phyloP scores from a whole-genome alignment of 345 rosid species.

The Syzygium aromaticum region DNA sequence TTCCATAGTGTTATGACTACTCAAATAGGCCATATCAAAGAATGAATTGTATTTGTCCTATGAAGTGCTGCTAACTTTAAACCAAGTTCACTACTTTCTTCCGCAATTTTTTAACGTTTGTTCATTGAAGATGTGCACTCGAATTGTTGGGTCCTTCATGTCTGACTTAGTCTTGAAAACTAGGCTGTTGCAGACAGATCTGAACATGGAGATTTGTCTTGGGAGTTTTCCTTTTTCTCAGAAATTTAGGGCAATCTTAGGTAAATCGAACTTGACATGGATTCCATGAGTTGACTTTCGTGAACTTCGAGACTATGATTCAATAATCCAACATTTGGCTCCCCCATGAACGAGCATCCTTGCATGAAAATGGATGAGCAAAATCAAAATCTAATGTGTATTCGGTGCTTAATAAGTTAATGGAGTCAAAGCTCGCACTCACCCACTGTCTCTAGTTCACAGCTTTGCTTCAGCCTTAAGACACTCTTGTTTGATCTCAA shows the following conservation, averaged over 20 bases:
- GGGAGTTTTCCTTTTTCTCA: not conserved
- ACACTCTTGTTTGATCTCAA: conserved; percentile 1
- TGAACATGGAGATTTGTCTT: not conserved
- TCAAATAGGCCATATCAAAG: not conserved
- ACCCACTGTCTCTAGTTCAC: not conserved
- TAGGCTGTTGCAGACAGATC: not conserved
- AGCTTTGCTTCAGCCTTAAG: conserved; percentile 13
- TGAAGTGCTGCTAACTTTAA: not conserved
- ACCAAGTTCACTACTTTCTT: not conserved
- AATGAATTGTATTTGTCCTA: not conserved
- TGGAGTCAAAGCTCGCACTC: not conserved
- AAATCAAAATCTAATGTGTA: not conserved
- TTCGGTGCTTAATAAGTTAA: not conserved
- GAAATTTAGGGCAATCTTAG: not conserved
- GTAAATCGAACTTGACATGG: not conserved
- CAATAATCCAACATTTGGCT: not conserved
- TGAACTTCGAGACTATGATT: not conserved
- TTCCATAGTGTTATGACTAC: not conserved
- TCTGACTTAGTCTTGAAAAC: not conserved
- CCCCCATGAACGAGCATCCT: not conserved
- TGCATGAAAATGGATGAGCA: not conserved
- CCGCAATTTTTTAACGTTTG: not conserved
- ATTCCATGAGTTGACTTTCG: not conserved
- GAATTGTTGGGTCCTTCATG: not conserved
- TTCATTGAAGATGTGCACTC: not conserved